Conservation (phyloP, 2,329 filamentous ascomycete genomes). For the Colletotrichum aenigma region DNA sequence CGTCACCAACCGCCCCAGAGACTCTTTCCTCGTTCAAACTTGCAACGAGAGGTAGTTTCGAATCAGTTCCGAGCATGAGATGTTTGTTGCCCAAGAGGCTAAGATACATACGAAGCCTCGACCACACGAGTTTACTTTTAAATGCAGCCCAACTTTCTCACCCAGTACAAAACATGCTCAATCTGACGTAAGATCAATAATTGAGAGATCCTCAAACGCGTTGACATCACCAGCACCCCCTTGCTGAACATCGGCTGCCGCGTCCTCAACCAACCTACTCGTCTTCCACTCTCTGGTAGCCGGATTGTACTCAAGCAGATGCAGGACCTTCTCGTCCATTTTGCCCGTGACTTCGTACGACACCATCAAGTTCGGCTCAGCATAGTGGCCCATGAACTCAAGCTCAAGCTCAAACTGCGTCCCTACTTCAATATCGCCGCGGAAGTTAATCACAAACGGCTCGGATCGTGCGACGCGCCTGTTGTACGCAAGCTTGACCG, state of each 20-base stretch:
- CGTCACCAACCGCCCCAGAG: too few relatives aligned
- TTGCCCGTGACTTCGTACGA: slow-evolving; percentile 20
- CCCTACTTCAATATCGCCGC: slow-evolving; percentile 27
- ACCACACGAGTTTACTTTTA: too few relatives aligned
- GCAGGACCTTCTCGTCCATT: slow-evolving; percentile 12
- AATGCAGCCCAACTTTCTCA: too few relatives aligned
- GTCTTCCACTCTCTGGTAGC: slow-evolving; percentile 28
- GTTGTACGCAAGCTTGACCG: slow-evolving; percentile 41
- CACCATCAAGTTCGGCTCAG: slow-evolving; percentile 42
- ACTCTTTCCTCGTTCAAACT: too few relatives aligned
- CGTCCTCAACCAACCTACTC: background rate
- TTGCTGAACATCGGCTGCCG: background rate
- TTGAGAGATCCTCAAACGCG: background rate
- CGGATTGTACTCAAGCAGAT: slow-evolving; percentile 33
- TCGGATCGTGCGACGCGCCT: slow-evolving; percentile 37
- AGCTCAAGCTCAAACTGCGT: slow-evolving; percentile 39
- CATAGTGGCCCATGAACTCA: slow-evolving; percentile 53
- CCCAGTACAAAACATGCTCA: too few relatives aligned
- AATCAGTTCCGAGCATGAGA: too few relatives aligned
- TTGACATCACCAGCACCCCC: rapidly evolving
- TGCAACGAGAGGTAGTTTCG: too few relatives aligned
- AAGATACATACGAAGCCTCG: too few relatives aligned
- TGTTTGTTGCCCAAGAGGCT: too few relatives aligned
- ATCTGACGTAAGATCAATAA: background rate
- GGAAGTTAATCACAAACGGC: slow-evolving; percentile 41